Percentiles rank a stretch among this genome's conserved stretches.
phyloP scores from a whole-genome alignment of 1,284 basidiomycete genomes.

The Phylloboletellus chloephorus region DNA sequence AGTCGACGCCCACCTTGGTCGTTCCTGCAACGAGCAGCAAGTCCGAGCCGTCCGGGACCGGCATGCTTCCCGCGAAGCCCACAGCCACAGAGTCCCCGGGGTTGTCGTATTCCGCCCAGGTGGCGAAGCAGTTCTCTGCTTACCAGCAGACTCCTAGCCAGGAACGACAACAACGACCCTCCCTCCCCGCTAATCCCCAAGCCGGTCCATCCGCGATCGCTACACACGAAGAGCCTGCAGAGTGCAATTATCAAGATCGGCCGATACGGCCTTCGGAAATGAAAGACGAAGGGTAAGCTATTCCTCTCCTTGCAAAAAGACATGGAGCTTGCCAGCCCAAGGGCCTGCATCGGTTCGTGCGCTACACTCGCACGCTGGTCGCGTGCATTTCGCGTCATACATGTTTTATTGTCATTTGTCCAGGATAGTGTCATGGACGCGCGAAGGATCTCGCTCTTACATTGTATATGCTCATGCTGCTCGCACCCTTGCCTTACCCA shows the following conservation, averaged over 20 bases:
- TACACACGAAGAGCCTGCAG: conserved; percentile 32
- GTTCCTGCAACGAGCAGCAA: conserved; percentile 7
- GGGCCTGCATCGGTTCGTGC: conserved; percentile 9
- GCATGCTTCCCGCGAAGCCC: conserved; percentile 33
- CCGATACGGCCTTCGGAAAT: conserved; percentile 75
- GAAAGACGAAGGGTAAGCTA: conserved; percentile 89
- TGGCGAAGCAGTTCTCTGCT: conserved; percentile 64
- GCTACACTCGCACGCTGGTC: conserved; percentile 6
- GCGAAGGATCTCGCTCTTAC: conserved; percentile 19
- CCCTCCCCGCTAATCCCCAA: conserved; percentile 15
- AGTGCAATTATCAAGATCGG: conserved; percentile 24
- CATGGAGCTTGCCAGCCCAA: conserved; percentile 16
- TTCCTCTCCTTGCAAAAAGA: conserved; percentile 20
- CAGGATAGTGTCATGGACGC: conserved; percentile 29
- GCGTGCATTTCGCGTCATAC: conserved; percentile 14
- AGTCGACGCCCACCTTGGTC: conserved; percentile 11
- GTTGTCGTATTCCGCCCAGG: conserved; percentile 60
- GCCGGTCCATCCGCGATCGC: conserved; percentile 29
- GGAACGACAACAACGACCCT: conserved; percentile 49
- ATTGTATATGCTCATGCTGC: conserved; percentile 20
- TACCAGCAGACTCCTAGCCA: conserved; percentile 67
- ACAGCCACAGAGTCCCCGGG: conserved; percentile 16
- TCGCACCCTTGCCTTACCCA: conserved; percentile 17
- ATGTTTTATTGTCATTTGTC: conserved; percentile 11
- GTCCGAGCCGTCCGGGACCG: conserved; percentile 18